Base-by-base conservation (phyloP, 345 rosid genomes). In the Rhizophora mangle region DNA sequence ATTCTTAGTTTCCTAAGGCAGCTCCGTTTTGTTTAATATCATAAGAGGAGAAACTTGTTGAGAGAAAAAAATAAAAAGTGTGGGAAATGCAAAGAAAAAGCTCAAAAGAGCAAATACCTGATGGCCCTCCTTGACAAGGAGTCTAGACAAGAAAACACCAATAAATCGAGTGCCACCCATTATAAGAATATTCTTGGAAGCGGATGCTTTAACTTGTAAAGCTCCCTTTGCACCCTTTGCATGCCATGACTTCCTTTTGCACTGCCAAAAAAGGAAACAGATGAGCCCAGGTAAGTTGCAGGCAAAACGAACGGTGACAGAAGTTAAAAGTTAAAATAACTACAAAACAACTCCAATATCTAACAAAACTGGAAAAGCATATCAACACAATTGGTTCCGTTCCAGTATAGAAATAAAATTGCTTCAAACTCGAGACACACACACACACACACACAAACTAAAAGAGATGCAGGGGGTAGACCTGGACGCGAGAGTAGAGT, bases 91-190 rank as follows among this genome's bases (percentile, higher is more conserved):
- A 60, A 56, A 64, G 24, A 11, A 37, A 56, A 34, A 61, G 19
- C 37, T 15, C 24, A 36, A 34, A 54, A n/a, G 62, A 0, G 30
- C 7, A 70, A 31, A 37, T 11, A 92, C 97, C 94, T 88, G 91
- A 75, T 95, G 96, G 52, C 99, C 96, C 61, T 92, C 96, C 81
- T 92, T 85, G 75, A 92, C 89, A 61, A 92, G 98, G 59, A 90
- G 92, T 76, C 96, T 88, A 6, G 96, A 92, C 83, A 92, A 76
- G 80, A 95, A 90, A 47, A 94, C 22, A 77, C 97, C 97, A 55
- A 92, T 92, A 70, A 92, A 95, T 59, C 99, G 78, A 67, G 97
- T 95, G 27, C 97, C 99, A 36, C 99, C 99, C 97, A 92, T 92
- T 68, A 95, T 84, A 65, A 95, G 96, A 81, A 92, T 92, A 72